Percentiles rank a stretch among this genome's conserved stretches.
Conservation (phyloP, 768 basidiomycete genomes). For the Crepidotus variabilis region DNA sequence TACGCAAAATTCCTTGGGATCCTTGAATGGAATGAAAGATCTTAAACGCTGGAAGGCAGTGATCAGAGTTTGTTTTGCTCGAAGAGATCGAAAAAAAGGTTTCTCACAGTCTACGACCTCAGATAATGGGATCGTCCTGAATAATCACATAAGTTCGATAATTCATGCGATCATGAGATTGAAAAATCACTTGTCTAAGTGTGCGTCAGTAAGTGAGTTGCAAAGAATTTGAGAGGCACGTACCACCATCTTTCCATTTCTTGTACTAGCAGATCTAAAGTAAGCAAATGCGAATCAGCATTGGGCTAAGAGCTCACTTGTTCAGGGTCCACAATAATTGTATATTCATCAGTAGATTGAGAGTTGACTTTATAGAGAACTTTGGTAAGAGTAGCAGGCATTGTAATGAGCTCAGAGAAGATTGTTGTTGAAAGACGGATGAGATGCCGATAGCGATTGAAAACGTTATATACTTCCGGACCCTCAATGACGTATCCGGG, state of each 20-base stretch:
- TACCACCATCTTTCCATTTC: constrained; percentile 81
- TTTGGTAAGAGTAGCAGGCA: constrained; percentile 54
- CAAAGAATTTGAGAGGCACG: constrained; percentile 19
- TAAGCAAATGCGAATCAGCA: constrained; percentile 8
- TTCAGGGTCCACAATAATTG: constrained; percentile 59
- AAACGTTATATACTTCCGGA: constrained; percentile 13
- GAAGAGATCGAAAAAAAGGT: constrained; percentile 22
- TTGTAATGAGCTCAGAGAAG: constrained; percentile 16
- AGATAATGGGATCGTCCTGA: constrained; percentile 65
- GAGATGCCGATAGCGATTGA: constrained; percentile 3
- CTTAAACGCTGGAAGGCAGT: constrained; percentile 50
- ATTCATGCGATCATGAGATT: background rate
- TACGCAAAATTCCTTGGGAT: constrained; percentile 69
- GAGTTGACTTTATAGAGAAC: constrained; percentile 78
- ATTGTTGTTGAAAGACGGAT: background rate
- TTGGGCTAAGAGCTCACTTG: constrained; percentile 45
- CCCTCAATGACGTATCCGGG: constrained; percentile 24
- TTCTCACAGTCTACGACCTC: constrained; percentile 73
- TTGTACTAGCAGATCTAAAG: constrained; percentile 44
- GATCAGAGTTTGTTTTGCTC: background rate
- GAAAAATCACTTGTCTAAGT: constrained; percentile 59
- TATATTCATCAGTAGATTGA: constrained; percentile 70
- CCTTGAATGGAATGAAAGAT: constrained; percentile 74
- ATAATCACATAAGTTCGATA: constrained; percentile 13
- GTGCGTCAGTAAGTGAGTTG: constrained; percentile 10